Conservation (phyloP, 495 filamentous ascomycete species). For the Tuber brumale region DNA sequence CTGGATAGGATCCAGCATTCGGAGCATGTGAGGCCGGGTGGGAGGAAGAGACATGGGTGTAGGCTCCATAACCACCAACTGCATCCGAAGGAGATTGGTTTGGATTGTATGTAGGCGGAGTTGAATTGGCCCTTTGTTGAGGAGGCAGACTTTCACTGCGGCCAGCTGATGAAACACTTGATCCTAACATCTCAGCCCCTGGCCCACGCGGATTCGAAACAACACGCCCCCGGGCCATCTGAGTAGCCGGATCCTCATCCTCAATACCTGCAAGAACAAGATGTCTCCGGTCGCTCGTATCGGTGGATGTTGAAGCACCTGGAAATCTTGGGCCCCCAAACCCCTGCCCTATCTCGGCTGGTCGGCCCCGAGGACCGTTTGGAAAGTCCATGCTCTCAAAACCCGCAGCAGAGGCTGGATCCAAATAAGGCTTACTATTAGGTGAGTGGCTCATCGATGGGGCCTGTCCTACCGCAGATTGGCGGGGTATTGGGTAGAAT, state of each 20-base stretch:
- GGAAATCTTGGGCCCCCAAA: slow-evolving; percentile 27
- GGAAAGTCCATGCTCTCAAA: slow-evolving; percentile 41
- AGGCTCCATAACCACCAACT: slow-evolving; percentile 36
- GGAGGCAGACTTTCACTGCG: slow-evolving; percentile 40
- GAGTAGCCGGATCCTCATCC: slow-evolving; percentile 29
- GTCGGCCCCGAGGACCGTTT: slow-evolving; percentile 30
- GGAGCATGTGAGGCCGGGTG: slow-evolving; percentile 29
- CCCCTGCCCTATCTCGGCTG: slow-evolving; percentile 34
- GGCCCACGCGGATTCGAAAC: slow-evolving; percentile 37
- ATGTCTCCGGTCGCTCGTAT: slow-evolving; percentile 25
- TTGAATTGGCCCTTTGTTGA: slow-evolving; percentile 39
- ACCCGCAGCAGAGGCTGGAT: slow-evolving; percentile 32
- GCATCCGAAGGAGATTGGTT: slow-evolving; percentile 35
- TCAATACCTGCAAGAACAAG: slow-evolving; percentile 36
- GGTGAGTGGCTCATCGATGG: slow-evolving; percentile 37
- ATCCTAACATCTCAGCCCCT: slow-evolving; percentile 32
- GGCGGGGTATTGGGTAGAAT: slow-evolving; percentile 39
- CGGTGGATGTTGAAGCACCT: slow-evolving; percentile 4
- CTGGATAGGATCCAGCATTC: slow-evolving; percentile 25
- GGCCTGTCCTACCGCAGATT: slow-evolving; percentile 36
- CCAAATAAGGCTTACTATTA: slow-evolving; percentile 38
- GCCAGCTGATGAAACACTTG: slow-evolving; percentile 36
- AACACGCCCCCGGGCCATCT: slow-evolving; percentile 38
- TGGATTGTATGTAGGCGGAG: slow-evolving; percentile 37
- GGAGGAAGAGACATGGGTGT: slow-evolving; percentile 37